Base-by-base conservation (phyloP, 164 flowering plant genomes). In the Hamamelis virginiana region DNA sequence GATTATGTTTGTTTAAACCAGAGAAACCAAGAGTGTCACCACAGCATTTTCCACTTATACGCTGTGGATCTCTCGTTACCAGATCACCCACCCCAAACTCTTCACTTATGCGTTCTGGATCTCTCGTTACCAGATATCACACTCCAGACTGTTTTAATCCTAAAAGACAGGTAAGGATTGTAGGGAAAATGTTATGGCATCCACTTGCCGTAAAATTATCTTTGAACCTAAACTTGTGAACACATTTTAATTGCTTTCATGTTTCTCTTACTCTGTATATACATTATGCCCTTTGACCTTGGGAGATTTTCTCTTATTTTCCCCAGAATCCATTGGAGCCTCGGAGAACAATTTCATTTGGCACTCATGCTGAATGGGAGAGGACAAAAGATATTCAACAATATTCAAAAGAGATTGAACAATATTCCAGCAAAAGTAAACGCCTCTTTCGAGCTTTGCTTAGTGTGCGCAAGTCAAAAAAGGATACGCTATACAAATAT, bases 371-470 rank as follows among this genome's bases (percentile, higher is more conserved):
- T 21, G 77, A 64, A 25, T 71, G 62, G 48, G 73, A 68, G 11
- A 62, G 62, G 41, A 45, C 64, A 43, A 76, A 45, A 60, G 83
- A 74, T 9, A 62, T 72, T 1, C 81, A 79, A 28, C 64, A 58
- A 10, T 55, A 75, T 33, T 51, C 83, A n/a, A n/a, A n/a, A 60
- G 83, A 74, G 9, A 62, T 72, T 1, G 83, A 79, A 28, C 64
- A 58, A 10, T 55, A 75, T 33, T 51, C 83, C 4, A 67, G 78
- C 68, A 77, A 74, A 62, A 81, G 74, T 64, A 84, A 77, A 68
- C 78, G 77, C 27, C 68, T 84, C n/a, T 61, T 84, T 33, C 79
- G 76, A 76, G 86, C 84, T 46, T 70, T 84, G 74, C 73, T 84
- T 13, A 68, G 79, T 69, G 71, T 79, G 73, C 79, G 73, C 59